phyloP scores from a whole-genome alignment of 768 basidiomycete genomes.

The Coprinellus micaceus region DNA sequence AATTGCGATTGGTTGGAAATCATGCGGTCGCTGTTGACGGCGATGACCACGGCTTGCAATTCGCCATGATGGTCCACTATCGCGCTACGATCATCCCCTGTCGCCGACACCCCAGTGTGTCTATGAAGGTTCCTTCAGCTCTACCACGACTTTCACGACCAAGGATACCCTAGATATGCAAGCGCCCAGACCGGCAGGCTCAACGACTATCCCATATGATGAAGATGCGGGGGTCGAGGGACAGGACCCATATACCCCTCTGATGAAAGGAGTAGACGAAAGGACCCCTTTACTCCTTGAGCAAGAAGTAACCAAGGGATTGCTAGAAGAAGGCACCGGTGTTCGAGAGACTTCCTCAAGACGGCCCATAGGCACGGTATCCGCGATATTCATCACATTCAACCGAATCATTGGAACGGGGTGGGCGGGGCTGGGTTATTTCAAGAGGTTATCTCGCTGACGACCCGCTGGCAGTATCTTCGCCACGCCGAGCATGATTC shows the following conservation, averaged over 20 bases:
- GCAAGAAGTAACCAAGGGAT: no score
- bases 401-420: constrained; percentile 37
- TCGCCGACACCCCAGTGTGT: no score
- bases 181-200: no score
- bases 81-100: not conserved
- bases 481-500: constrained; percentile 32
- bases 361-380: constrained; percentile 24
- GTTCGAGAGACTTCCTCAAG: not conserved
- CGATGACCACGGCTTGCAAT: not conserved
- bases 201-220: no score
- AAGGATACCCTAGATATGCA: no score
- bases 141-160: no score
- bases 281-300: no score
- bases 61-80: not conserved
- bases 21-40: not conserved
- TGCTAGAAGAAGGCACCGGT: no score
- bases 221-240: no score
- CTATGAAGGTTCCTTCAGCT: no score
- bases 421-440: constrained; percentile 15
- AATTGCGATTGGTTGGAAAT: not conserved
- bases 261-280: no score
- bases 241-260: no score
- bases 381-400: constrained; percentile 35
- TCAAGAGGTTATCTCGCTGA: not conserved
- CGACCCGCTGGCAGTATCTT: constrained; percentile 24